Conservation (phyloP, 306 rosid species). For the Fragaria ananassa region DNA sequence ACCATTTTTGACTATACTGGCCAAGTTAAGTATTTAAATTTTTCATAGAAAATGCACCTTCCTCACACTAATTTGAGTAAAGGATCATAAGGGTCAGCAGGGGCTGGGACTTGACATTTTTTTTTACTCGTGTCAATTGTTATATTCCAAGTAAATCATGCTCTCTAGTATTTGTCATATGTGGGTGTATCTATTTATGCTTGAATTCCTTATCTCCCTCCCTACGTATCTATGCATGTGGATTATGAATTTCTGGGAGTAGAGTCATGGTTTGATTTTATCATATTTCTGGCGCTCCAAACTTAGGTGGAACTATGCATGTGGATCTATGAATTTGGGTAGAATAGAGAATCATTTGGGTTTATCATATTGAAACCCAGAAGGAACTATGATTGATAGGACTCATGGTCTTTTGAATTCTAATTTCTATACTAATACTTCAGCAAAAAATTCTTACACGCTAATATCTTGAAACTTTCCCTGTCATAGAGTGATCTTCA, state of each 20-base stretch:
- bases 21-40: background rate
- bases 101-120: background rate
- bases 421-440: background rate
- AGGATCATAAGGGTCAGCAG: background rate
- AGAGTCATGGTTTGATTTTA: background rate
- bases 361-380: background rate
- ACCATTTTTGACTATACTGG: background rate
- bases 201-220: background rate
- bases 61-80: background rate
- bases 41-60: background rate
- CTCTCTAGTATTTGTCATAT: background rate
- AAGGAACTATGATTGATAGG: background rate
- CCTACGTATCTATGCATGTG: background rate
- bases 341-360: background rate
- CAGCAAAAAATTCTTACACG: background rate
- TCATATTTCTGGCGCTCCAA: background rate
- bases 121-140: background rate
- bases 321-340: background rate
- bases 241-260: background rate
- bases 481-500: constrained; percentile 76
- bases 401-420: background rate
- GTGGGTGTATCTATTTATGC: background rate
- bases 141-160: background rate
- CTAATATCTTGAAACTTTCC: background rate
- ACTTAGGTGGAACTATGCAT: background rate